Conservation (phyloP, 345 rosid species). For the Moricandia moricandioides region DNA sequence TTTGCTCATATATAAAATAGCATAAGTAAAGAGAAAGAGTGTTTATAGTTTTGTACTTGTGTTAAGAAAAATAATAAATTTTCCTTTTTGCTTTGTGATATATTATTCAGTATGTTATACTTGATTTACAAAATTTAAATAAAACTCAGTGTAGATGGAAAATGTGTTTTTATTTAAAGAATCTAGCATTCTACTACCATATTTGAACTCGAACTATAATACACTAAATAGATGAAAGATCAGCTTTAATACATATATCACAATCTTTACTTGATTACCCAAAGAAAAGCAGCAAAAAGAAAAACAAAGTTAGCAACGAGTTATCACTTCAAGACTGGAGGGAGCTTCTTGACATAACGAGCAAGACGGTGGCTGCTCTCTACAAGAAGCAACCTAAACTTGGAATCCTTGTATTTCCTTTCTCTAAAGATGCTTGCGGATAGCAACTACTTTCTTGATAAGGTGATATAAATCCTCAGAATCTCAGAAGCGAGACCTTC, state of each 20-base stretch:
- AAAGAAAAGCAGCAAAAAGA: no score
- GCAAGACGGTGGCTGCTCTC: neutral
- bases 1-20: slow-evolving; percentile 41
- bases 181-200: neutral
- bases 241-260: neutral
- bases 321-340: neutral
- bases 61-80: neutral
- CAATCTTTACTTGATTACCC: no score
- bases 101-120: neutral
- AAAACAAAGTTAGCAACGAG: no score
- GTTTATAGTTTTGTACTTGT: slow-evolving; percentile 8
- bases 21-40: neutral
- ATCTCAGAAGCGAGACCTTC: neutral
- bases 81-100: neutral
- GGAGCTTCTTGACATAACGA: neutral
- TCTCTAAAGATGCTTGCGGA: neutral
- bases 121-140: neutral
- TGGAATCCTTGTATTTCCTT: neutral
- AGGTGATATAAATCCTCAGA: neutral
- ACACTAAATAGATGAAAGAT: neutral
- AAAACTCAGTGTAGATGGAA: neutral
- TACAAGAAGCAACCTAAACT: neutral
- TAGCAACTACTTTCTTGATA: neutral
- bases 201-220: neutral
- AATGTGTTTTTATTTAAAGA: neutral